phyloP scores from a whole-genome alignment of 345 rosid genomes.

The Pseudoturritis turrita region DNA sequence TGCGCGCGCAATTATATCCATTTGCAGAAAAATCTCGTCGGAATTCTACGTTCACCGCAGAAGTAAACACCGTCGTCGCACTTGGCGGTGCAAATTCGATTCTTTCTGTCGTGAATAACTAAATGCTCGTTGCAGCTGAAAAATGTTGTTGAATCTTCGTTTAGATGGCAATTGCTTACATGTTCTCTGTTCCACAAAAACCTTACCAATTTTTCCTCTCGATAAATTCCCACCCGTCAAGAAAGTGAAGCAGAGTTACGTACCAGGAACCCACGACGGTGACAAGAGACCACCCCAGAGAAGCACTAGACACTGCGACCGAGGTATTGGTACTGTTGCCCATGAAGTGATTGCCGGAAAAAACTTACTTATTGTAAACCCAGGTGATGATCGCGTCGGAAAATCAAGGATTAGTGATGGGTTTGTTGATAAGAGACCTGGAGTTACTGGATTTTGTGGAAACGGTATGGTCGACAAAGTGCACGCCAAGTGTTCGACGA shows the following conservation, averaged over 20 bases:
- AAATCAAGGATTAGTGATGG: constrained; percentile 10
- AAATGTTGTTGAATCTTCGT: constrained; percentile 59
- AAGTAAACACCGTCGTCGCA: background rate
- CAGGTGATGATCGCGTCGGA: constrained; percentile 25
- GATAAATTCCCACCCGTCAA: constrained; percentile 36
- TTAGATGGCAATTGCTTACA: constrained; percentile 46
- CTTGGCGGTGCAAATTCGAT: background rate
- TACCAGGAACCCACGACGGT: constrained; percentile 33
- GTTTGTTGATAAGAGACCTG: constrained; percentile 18
- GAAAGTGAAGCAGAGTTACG: constrained; percentile 23
- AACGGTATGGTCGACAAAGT: constrained; percentile 23
- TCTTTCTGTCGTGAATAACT: background rate
- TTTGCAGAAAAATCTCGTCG: background rate
- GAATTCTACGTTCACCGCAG: background rate
- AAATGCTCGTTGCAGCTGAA: constrained; percentile 13
- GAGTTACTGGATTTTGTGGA: background rate
- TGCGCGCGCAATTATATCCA: constrained; percentile 28
- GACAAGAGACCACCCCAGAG: constrained; percentile 13
- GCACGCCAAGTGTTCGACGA: constrained; percentile 81
- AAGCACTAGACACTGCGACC: constrained; percentile 21
- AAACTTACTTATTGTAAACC: constrained; percentile 30
- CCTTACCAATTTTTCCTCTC: constrained; percentile 40
- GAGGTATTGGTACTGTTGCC: constrained; percentile 20
- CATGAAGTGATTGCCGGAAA: constrained; percentile 29
- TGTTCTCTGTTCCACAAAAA: constrained; percentile 38